Percentiles rank a stretch among this genome's conserved stretches.
These are phyloP conservation scores for Onygena corvina DNA, from an alignment of 2,329 filamentous ascomycete species.

Conservation along the genomic window DNA sequence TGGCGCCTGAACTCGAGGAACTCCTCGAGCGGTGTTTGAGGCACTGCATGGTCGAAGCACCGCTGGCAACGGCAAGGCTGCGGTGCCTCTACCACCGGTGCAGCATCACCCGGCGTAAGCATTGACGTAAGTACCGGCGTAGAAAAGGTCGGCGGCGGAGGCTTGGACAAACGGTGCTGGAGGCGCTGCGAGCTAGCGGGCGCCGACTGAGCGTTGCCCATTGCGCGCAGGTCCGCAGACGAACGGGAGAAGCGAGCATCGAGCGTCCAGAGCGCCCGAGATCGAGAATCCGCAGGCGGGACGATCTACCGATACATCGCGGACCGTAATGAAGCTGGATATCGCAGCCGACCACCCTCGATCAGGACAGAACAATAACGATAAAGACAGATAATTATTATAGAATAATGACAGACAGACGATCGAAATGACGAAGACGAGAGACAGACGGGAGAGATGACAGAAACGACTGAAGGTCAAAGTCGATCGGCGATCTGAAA, in stretches of 20 bases:
- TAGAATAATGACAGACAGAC: too few species aligned
- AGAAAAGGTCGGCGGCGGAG: background rate
- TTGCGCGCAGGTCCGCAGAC: background rate
- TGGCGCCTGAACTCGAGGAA: conserved; percentile 24
- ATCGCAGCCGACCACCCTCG: too few species aligned
- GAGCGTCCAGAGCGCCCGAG: too few species aligned
- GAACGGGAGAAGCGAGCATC: too few species aligned
- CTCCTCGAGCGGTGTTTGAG: background rate
- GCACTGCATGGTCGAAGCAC: background rate
- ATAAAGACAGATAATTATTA: too few species aligned
- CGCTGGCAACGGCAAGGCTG: background rate
- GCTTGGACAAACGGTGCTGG: background rate
- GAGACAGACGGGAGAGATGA: too few species aligned
- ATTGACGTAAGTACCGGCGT: background rate
- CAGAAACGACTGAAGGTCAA: too few species aligned
- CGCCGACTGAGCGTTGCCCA: background rate
- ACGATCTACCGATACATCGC: too few species aligned
- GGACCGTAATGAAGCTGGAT: too few species aligned
- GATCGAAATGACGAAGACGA: too few species aligned
- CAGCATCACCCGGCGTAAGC: background rate
- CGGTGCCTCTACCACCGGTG: background rate
- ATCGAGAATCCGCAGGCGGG: too few species aligned
- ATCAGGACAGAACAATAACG: too few species aligned
- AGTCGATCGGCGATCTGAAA: conserved; percentile 1
- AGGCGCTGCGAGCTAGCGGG: background rate